Percentiles rank a stretch among this genome's conserved stretches.
Evolutionary conservation across 2,329 filamentous ascomycete species (phyloP).

Genomic region (Fusarium cicatricum): DNA sequence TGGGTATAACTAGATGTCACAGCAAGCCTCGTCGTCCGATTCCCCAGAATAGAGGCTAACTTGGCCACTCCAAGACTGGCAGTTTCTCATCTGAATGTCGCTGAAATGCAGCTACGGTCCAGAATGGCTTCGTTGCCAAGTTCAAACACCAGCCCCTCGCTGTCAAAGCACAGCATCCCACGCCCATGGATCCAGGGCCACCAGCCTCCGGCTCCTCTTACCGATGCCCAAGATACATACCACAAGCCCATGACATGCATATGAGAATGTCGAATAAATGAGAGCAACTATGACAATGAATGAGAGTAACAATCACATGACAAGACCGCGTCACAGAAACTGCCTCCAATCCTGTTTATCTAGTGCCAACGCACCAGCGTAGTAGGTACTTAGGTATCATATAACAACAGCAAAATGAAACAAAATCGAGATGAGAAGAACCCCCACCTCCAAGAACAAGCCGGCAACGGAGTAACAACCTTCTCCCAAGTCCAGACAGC

Average conservation of each 20-base stretch:
- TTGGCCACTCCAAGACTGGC: slow-evolving; percentile 8
- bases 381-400: slow-evolving; percentile 18
- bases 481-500: not conserved
- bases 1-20: too few species aligned
- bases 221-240: slow-evolving; percentile 1
- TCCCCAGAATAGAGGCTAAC: slow-evolving; percentile 3
- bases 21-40: slow-evolving; percentile 28
- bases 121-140: slow-evolving; percentile 7
- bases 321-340: not conserved
- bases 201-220: slow-evolving; percentile 14
- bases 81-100: slow-evolving; percentile 12
- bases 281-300: too few species aligned
- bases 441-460: not conserved
- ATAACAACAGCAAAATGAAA: slow-evolving; percentile 1
- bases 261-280: not conserved
- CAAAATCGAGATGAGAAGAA: slow-evolving; percentile 6
- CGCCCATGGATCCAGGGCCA: slow-evolving; percentile 10
- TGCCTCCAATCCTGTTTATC: slow-evolving; percentile 5
- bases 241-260: slow-evolving; percentile 7
- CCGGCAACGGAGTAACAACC: not conserved
- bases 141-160: not conserved
- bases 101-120: not conserved
- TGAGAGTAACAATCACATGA: too few species aligned
- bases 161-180: slow-evolving; percentile 4
- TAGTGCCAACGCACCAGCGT: slow-evolving; percentile 1